Evolutionary conservation across 1,284 basidiomycete species (phyloP), one percentile per base, ranked within the genome.

Genomic region (Ceratobasidium sp.): DNA sequence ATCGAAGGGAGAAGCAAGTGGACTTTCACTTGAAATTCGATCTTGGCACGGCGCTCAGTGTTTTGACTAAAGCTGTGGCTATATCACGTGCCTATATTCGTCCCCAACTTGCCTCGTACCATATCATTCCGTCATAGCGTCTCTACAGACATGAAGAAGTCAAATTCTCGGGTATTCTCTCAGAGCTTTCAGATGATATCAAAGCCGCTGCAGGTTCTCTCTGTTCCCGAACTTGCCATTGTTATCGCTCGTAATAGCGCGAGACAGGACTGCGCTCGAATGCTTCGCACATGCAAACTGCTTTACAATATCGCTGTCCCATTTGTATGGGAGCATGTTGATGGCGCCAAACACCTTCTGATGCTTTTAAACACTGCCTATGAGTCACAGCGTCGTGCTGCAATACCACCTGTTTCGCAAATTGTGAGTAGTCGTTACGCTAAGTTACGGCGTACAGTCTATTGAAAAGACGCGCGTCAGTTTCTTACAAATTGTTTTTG

Each of bases 241-340:
- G n/a, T 26, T 56, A 26, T 56, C 9, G n/a, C 23, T 23, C 10
- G 55, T 23, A 23, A 23, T 26, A 56, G 55, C 23, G 12, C n/a
- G n/a, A n/a, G 9, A 10, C 55, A 26, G 12, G 55, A 56, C 55
- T 23, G 55, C n/a, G n/a, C 55, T 7, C 55, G n/a, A 26, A 23
- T 56, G 23, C 55, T 56, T 55, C 53, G 53, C 18, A 55, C 53
- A n/a, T 55, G 53, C n/a, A 55, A 55, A 55, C 7, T 55, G 18
- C 53, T 55, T 23, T n/a, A 55, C n/a, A n/a, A 55, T 15, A n/a
- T 55, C 7, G 53, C n/a, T n/a, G n/a, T 23, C n/a, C 53, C 53
- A n/a, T 55, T n/a, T 20, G 53, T 55, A 9, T 55, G 53, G 53
- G n/a, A 55, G 53, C 55, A 56, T 56, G 55, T 56, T 56, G 55